Percentiles rank a stretch among this genome's conserved stretches.
Evolutionary conservation across 1,139 yeast genomes (phyloP).

Genomic region (Pichia sp.): DNA sequence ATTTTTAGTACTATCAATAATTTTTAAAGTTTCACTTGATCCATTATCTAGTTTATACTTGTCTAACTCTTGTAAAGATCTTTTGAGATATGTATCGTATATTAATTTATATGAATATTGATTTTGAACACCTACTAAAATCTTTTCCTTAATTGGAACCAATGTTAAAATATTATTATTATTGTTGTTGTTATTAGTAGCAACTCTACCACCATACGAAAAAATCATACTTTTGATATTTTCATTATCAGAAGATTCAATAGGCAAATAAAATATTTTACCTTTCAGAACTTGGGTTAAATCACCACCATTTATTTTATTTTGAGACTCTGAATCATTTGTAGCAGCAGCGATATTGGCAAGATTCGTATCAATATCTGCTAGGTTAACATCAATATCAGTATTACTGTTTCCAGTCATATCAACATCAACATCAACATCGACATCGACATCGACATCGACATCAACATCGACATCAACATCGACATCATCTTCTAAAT

Average conservation of each 20-base stretch:
- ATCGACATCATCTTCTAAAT: neutral
- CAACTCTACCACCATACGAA: conserved; percentile 21
- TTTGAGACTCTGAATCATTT: neutral
- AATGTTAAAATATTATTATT: conserved; percentile 13
- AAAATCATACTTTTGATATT: conserved; percentile 18
- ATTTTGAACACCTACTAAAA: conserved; percentile 8
- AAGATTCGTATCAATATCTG: conserved; percentile 7
- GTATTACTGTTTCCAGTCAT: neutral
- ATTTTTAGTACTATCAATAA: neutral
- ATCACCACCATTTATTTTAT: neutral
- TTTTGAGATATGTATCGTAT: conserved; percentile 17
- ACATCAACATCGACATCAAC: neutral
- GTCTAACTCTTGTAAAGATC: conserved; percentile 14
- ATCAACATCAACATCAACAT: neutral
- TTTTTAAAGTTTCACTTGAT: neutral
- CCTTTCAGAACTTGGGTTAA: conserved; percentile 5
- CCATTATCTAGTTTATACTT: conserved; percentile 10
- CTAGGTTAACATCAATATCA: neutral
- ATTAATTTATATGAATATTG: conserved; percentile 21
- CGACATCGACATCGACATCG: neutral
- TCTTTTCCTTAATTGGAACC: conserved; percentile 17
- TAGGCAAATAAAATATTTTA: conserved; percentile 18
- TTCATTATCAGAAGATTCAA: conserved; percentile 13
- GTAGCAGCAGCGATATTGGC: neutral
- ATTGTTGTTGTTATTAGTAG: neutral